Percentiles rank a stretch among this genome's conserved stretches.
phyloP scores from a whole-genome alignment of 1,284 basidiomycete genomes.

The Leccinum pachyderme region DNA sequence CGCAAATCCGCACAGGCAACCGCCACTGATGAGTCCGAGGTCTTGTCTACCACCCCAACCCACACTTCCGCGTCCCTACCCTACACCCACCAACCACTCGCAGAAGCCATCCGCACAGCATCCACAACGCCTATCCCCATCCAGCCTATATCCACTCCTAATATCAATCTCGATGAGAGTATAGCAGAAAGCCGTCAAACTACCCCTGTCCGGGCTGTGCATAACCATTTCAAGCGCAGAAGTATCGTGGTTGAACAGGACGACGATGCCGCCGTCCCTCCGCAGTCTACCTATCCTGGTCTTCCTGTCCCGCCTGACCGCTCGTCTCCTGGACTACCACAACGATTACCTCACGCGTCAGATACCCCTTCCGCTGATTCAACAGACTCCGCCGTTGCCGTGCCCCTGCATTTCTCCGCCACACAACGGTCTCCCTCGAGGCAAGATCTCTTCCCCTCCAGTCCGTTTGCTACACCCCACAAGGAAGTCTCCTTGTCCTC shows the following conservation, averaged over 20 bases:
- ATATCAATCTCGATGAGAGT: slow-evolving; percentile 30
- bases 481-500: slow-evolving; percentile 49
- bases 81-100: slow-evolving; percentile 24
- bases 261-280: slow-evolving; percentile 40
- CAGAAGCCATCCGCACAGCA: slow-evolving; percentile 28
- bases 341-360: slow-evolving; percentile 47
- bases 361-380: slow-evolving; percentile 49
- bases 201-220: slow-evolving; percentile 33
- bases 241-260: slow-evolving; percentile 73
- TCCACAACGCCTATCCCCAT: slow-evolving; percentile 31
- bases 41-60: slow-evolving; percentile 59
- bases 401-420: slow-evolving; percentile 48
- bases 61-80: slow-evolving; percentile 53
- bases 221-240: slow-evolving; percentile 48
- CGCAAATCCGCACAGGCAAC: slow-evolving; percentile 51
- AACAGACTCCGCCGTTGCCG: slow-evolving; percentile 39
- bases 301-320: slow-evolving; percentile 35
- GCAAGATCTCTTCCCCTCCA: slow-evolving; percentile 59
- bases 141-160: slow-evolving; percentile 29
- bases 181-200: slow-evolving; percentile 33
- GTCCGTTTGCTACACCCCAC: slow-evolving; percentile 70
- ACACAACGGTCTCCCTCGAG: slow-evolving; percentile 47
- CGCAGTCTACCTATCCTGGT: slow-evolving; percentile 34
- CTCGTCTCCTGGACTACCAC: slow-evolving; percentile 32
- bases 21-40: slow-evolving; percentile 63